Conservation (phyloP, 2,329 filamentous ascomycete species). For the Didymella segeticola region DNA sequence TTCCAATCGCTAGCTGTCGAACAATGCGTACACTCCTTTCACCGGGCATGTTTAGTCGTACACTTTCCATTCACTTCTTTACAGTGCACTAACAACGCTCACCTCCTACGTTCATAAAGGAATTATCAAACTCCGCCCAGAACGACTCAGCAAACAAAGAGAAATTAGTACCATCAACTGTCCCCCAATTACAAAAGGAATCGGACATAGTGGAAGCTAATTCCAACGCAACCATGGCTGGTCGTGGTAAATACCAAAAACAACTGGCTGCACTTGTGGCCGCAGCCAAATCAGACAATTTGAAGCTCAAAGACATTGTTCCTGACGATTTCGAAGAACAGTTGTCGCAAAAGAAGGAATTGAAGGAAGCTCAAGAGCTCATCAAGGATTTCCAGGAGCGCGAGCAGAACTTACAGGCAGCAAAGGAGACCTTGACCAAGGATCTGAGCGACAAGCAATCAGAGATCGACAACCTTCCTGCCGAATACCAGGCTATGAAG, state of each 20-base stretch:
- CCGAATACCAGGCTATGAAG: slow-evolving; percentile 20
- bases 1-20: neutral
- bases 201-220: neutral
- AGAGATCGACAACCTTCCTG: slow-evolving; percentile 22
- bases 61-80: neutral
- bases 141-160: neutral
- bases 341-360: slow-evolving; percentile 16
- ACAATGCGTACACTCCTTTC: neutral
- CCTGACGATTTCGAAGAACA: slow-evolving; percentile 19
- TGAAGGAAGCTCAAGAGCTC: slow-evolving; percentile 23
- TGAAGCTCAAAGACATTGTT: slow-evolving; percentile 23
- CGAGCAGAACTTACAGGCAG: slow-evolving; percentile 15
- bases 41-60: too few species aligned
- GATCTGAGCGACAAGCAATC: slow-evolving; percentile 23
- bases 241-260: slow-evolving; percentile 21
- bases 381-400: slow-evolving; percentile 24
- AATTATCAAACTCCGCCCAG: neutral
- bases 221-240: slow-evolving; percentile 12
- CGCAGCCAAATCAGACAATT: slow-evolving; percentile 19
- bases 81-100: neutral
- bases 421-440: slow-evolving; percentile 11
- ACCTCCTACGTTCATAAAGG: neutral
- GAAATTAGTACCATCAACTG: neutral
- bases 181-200: neutral
- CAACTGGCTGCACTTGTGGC: slow-evolving; percentile 22